Base-by-base conservation (phyloP, 169 alveolate genomes). In the Plasmodium gonderi region DNA sequence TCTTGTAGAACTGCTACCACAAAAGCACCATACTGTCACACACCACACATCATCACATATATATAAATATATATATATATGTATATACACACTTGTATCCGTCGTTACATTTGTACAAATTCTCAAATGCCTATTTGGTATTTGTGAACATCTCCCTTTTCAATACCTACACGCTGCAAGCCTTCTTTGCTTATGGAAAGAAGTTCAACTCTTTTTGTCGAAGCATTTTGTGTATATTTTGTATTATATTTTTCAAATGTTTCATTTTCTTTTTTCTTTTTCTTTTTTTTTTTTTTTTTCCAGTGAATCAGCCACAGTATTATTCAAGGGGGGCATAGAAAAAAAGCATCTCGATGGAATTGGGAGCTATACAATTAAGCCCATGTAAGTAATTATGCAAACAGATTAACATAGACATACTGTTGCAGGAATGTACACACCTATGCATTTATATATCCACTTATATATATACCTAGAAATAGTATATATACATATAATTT, bases 261-360 rank as follows among this genome's bases (percentile, higher is more conserved):
- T 38, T 31, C 69, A 76, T 49, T 54, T 65, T 38, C 42, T 79
- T 4, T 36, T 20, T n/a, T 38, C 38, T 26, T 79, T 23, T 51
- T 40, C 6, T 12, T 79, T 51, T 47, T 14, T 6, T 26, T 31
- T 74, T 85, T 45, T 74, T 83, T 54, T 33, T 23, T 45, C 29
- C 38, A 85, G 92, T 2, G 92, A 49, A 60, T 29, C 79, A 40
- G 85, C 85, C 17, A 51, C 44, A 74, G 87, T 85, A 8, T 44
- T 44, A 49, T 85, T 85, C 78, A 72, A 74, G 42, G 68, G 4
- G 6, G 80, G 79, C 14, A 38, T 85, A 51, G 92, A 85, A 51
- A 85, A 85, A 31, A 51, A 85, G 17, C 92, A 85, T 65, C 65
- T 85, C 40, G 87, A 74, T 20, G 67, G 78, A 11, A 33, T 85